Base-by-base conservation (phyloP, 768 basidiomycete genomes). In the Mycena filopes region DNA sequence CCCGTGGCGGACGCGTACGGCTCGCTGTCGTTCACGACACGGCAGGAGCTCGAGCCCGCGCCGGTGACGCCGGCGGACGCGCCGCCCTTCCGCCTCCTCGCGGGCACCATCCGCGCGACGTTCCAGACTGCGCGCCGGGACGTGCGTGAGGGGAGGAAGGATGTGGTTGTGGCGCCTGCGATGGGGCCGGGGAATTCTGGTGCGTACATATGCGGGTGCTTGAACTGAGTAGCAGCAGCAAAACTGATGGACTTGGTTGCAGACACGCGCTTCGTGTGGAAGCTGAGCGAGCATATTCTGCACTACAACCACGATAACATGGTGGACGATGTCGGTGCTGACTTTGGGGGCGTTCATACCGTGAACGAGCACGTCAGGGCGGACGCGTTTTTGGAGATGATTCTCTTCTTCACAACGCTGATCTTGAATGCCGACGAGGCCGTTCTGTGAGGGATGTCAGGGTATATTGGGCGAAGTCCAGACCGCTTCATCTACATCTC, bases 41-140 rank as follows among this genome's bases (percentile, higher is more conserved):
- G 80, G 1, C 72, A 70, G 6, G 78, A 74, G 10, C 71, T 85
- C 8, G 83, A 84, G 63, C 85, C 85, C 13, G 83, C 85, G 4
- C 84, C 83, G 0, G 63, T 82, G 41, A 79, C 84, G 70, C 67
- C 80, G 75, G 33, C 23, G 6, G 45, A 41, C 9, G 53, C 55
- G 58, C n/a, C 41, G 55, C 55, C 78, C 12, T 83, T 72, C 61
- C 58, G 50, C n/a, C 50, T 83, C 9, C 70, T 83, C 28, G 75
- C 79, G 26, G 82, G 80, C 15, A 79, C 76, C 9, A 83, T 83
- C 63, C 77, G 76, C 41, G 71, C 81, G 13, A 71, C 78, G n/a
- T 76, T 75, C 60, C 73, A 78, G n/a, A 66, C 74, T 8, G 76
- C 79, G 51, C 72, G 75, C 28, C 50, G 13, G 28, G 31, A 40